Percentiles rank a stretch among this genome's conserved stretches.
Conservation (phyloP, 225 moss, liverwort and hornwort genomes). For the Rhytidiadelphus loreus region DNA sequence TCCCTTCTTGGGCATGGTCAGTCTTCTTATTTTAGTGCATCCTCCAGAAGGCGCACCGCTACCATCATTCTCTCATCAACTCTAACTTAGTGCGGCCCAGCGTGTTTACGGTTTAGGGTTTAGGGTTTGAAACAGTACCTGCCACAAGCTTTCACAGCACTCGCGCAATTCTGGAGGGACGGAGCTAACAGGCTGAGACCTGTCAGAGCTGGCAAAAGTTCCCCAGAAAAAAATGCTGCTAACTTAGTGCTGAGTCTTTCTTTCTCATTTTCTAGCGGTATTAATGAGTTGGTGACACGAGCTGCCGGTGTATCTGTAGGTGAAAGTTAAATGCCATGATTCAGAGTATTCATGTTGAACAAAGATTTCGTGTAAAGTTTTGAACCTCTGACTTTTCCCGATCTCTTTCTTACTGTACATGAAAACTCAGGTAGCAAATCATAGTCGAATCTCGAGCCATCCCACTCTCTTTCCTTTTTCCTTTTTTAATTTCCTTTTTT, state of each 20-base stretch:
- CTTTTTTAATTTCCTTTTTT: not conserved
- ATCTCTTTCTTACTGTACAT: not conserved
- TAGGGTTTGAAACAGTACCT: not conserved
- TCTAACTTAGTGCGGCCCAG: not conserved
- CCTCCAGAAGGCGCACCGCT: slow-evolving; percentile 73
- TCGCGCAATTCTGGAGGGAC: not conserved
- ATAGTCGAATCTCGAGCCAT: not conserved
- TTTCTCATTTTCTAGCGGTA: not conserved
- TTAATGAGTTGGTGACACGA: not conserved
- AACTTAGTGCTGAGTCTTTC: not conserved
- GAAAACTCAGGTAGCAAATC: not conserved
- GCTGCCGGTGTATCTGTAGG: not conserved
- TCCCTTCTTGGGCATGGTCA: slow-evolving; percentile 79
- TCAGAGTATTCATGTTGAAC: not conserved
- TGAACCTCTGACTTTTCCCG: not conserved
- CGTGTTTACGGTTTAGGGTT: too few relatives aligned
- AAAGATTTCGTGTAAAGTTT: not conserved
- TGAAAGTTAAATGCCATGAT: not conserved
- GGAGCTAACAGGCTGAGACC: not conserved
- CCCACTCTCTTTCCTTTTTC: not conserved
- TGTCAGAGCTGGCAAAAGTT: not conserved
- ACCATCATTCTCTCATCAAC: slow-evolving; percentile 83
- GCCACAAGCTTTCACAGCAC: not conserved
- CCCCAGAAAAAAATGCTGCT: not conserved
- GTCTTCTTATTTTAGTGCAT: slow-evolving; percentile 57